Conservation (phyloP, 2,329 filamentous ascomycete genomes). For the Stagonosporopsis rhizophila region DNA sequence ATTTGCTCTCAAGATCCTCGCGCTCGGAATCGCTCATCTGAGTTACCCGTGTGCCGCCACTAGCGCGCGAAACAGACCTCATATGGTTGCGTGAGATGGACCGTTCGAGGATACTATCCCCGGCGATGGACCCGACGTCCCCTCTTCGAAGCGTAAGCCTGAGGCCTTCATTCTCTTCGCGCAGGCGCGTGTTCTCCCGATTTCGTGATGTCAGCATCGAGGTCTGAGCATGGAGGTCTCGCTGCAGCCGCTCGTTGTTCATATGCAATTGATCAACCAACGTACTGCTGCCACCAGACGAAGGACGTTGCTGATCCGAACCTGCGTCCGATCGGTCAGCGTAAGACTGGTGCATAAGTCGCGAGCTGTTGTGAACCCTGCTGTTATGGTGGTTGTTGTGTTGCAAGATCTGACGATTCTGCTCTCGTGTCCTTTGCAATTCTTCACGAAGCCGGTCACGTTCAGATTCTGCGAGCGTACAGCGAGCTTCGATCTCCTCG, state of each 20-base stretch:
- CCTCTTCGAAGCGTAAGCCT: slow-evolving; percentile 84
- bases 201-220: slow-evolving; percentile 97
- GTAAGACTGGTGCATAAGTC: slow-evolving; percentile 50
- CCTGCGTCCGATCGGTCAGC: slow-evolving; percentile 48
- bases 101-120: slow-evolving; percentile 93
- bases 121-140: slow-evolving; percentile 66
- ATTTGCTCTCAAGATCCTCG: slow-evolving; percentile 84
- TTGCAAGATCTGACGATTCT: slow-evolving; percentile 44
- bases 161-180: slow-evolving; percentile 96
- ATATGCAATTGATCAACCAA: slow-evolving; percentile 87
- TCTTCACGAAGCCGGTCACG: slow-evolving; percentile 85
- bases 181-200: slow-evolving; percentile 90
- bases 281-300: slow-evolving; percentile 63
- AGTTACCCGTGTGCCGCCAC: slow-evolving; percentile 64
- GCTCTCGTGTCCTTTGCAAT: slow-evolving; percentile 70
- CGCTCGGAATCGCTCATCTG: slow-evolving; percentile 69
- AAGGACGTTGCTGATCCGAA: slow-evolving; percentile 44
- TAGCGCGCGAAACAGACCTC: slow-evolving; percentile 76
- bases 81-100: slow-evolving; percentile 85
- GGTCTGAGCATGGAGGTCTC: slow-evolving; percentile 92
- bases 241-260: slow-evolving; percentile 89
- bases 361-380: slow-evolving; percentile 48
- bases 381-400: slow-evolving; percentile 47
- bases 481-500: slow-evolving; percentile 84
- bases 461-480: slow-evolving; percentile 90